Conservation (phyloP, 345 rosid species). For the Syzygium oleosum region DNA sequence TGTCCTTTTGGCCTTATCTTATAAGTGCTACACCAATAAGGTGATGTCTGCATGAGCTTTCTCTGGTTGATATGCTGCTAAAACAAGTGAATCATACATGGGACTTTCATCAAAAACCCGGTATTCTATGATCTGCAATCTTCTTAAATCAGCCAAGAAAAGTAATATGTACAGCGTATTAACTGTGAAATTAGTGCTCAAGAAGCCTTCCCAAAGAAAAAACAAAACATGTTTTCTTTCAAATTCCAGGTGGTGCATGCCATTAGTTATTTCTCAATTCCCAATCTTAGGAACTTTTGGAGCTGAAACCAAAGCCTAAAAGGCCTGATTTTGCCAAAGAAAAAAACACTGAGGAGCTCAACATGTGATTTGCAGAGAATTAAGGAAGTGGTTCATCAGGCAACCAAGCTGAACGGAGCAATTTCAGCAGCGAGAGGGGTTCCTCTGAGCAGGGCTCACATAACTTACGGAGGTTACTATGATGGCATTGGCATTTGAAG, state of each 20-base stretch:
- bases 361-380: slow-evolving; percentile 34
- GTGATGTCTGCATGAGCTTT: background rate
- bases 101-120: background rate
- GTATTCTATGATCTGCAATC: background rate
- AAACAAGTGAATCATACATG: background rate
- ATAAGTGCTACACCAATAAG: background rate
- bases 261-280: background rate
- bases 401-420: slow-evolving; percentile 59
- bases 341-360: background rate
- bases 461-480: slow-evolving; percentile 72
- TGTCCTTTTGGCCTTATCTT: background rate
- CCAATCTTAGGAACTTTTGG: background rate
- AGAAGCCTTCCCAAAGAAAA: background rate
- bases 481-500: slow-evolving; percentile 31
- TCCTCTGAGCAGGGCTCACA: slow-evolving; percentile 64
- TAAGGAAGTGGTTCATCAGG: slow-evolving; percentile 54
- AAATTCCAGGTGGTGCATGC: background rate
- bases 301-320: background rate
- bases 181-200: background rate
- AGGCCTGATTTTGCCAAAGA: background rate
- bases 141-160: background rate
- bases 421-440: slow-evolving; percentile 59
- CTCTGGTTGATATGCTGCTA: background rate
- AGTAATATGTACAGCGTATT: background rate
- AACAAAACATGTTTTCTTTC: background rate